Percentiles rank a stretch among this genome's conserved stretches.
Evolutionary conservation across 139 green algal genomes (phyloP).

Genomic region (Penium margaritaceum): DNA sequence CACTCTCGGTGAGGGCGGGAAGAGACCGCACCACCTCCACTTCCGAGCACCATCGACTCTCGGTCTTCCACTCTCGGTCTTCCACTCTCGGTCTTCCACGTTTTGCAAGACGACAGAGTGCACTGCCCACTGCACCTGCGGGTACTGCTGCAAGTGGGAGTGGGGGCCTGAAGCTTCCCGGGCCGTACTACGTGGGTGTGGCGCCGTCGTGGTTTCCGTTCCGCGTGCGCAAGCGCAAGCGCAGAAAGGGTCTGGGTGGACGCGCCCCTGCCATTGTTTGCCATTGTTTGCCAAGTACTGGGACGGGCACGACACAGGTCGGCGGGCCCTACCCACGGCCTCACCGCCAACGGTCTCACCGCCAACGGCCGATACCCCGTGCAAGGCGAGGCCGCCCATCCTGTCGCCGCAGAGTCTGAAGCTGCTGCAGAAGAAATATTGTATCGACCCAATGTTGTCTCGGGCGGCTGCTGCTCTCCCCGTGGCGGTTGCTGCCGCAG

Average conservation of each 20-base stretch:
- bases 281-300: slow-evolving; percentile 4
- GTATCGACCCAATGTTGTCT: too few species aligned
- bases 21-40: too few species aligned
- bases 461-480: slow-evolving; percentile 37
- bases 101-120: too few species aligned
- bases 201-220: neutral
- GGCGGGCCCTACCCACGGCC: too few species aligned
- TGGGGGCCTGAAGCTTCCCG: slow-evolving; percentile 43
- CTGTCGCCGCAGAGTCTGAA: slow-evolving; percentile 15
- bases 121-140: slow-evolving; percentile 31
- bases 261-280: neutral
- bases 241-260: neutral
- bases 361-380: neutral
- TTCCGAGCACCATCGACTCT: too few species aligned
- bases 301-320: too few species aligned
- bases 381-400: slow-evolving; percentile 26
- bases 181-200: slow-evolving; percentile 42
- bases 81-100: too few species aligned
- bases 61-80: too few species aligned
- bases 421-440: slow-evolving; percentile 13
- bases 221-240: neutral
- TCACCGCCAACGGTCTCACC: too few species aligned
- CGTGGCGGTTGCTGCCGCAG: slow-evolving; percentile 23
- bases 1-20: too few species aligned
- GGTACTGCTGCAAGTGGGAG: slow-evolving; percentile 49